Evolutionary conservation across 345 rosid genomes (phyloP).

Genomic region (Iberis pinnata): DNA sequence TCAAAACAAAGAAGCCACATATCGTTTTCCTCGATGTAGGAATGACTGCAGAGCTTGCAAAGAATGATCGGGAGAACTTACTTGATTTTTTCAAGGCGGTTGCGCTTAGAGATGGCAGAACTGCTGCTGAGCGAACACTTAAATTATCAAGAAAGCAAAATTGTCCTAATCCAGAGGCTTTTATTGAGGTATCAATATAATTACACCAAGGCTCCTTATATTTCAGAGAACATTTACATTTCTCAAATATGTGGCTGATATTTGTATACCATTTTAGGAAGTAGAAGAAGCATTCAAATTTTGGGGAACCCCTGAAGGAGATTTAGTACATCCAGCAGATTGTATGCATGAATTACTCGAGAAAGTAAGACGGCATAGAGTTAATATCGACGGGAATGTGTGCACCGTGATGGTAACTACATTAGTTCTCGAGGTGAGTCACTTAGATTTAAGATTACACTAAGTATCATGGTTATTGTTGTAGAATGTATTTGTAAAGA

Average conservation of each 20-base stretch:
- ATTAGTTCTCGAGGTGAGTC: slow-evolving; percentile 92
- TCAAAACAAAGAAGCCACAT: slow-evolving; percentile 84
- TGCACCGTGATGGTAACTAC: slow-evolving; percentile 98
- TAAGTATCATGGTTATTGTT: slow-evolving; percentile 1
- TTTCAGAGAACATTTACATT: neutral
- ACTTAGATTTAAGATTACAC: neutral
- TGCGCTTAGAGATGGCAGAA: slow-evolving; percentile 78
- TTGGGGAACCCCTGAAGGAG: slow-evolving; percentile 93
- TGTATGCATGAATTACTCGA: slow-evolving; percentile 94
- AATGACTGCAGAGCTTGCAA: slow-evolving; percentile 94
- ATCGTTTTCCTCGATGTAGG: slow-evolving; percentile 94
- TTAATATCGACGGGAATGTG: slow-evolving; percentile 88
- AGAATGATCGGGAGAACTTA: slow-evolving; percentile 65
- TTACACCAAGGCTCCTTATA: neutral
- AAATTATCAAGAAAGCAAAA: slow-evolving; percentile 70
- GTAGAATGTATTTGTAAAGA: slow-evolving; percentile 1
- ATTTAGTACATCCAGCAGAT: slow-evolving; percentile 83
- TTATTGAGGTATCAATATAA: slow-evolving; percentile 47
- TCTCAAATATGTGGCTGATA: slow-evolving; percentile 14
- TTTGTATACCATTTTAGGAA: slow-evolving; percentile 46
- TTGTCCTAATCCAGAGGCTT: slow-evolving; percentile 83
- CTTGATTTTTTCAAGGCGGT: slow-evolving; percentile 82
- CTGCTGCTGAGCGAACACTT: slow-evolving; percentile 71
- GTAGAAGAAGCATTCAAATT: slow-evolving; percentile 70
- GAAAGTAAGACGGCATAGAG: slow-evolving; percentile 85